phyloP scores from a whole-genome alignment of 1,139 yeast genomes.

The Hyphopichia fennica region DNA sequence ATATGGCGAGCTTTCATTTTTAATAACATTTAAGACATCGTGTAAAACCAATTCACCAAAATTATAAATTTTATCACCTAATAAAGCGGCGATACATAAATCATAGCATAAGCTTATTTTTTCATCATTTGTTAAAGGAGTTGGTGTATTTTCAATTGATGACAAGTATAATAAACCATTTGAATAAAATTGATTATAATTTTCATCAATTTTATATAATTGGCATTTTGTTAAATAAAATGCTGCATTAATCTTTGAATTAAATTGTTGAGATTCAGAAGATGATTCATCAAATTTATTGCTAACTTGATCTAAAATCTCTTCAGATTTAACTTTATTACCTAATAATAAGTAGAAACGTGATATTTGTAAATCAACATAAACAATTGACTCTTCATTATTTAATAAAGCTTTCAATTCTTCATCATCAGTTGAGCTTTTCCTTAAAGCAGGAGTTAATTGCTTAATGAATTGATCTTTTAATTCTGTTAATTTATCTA shows the following conservation, averaged over 20 bases:
- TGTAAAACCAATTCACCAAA: slow-evolving; percentile 94
- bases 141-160: slow-evolving; percentile 45
- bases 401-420: slow-evolving; percentile 37
- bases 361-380: slow-evolving; percentile 76
- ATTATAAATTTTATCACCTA: slow-evolving; percentile 91
- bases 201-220: slow-evolving; percentile 69
- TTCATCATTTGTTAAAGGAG: slow-evolving; percentile 20
- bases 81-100: slow-evolving; percentile 79
- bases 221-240: slow-evolving; percentile 81
- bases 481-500: slow-evolving; percentile 56
- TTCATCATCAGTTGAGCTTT: slow-evolving; percentile 28
- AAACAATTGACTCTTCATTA: slow-evolving; percentile 49
- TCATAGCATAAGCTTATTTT: slow-evolving; percentile 66
- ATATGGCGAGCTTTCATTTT: slow-evolving; percentile 42
- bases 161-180: slow-evolving; percentile 55
- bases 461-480: slow-evolving; percentile 47
- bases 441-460: slow-evolving; percentile 15
- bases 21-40: slow-evolving; percentile 66
- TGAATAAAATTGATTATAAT: slow-evolving; percentile 78
- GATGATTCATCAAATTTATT: slow-evolving; percentile 54
- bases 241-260: slow-evolving; percentile 75
- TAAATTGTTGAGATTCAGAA: slow-evolving; percentile 38
- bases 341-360: slow-evolving; percentile 62
- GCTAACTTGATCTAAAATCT: slow-evolving; percentile 62
- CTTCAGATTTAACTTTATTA: slow-evolving; percentile 64